A percentile compares a stretch with the other conserved stretches of the same genome.
phyloP scores from a whole-genome alignment of 805 yeast genomes.

The Cyberlindnera misumaiensis region DNA sequence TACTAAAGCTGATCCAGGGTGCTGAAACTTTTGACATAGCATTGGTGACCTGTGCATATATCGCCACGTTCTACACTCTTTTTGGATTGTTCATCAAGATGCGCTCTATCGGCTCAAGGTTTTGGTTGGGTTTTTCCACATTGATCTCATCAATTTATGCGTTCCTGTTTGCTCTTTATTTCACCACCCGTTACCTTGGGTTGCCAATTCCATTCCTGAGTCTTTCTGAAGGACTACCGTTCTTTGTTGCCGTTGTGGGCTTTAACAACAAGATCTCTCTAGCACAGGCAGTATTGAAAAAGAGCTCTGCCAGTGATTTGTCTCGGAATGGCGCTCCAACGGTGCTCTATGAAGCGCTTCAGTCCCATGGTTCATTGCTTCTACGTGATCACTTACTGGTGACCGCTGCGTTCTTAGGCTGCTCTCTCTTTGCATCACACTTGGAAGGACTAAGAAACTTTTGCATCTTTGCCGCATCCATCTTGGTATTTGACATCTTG shows the following conservation, averaged over 20 bases:
- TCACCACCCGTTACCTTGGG: constrained; percentile 49
- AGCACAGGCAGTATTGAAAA: constrained; percentile 50
- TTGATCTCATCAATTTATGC: constrained; percentile 76
- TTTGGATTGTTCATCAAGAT: constrained; percentile 68
- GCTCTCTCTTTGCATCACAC: constrained; percentile 56
- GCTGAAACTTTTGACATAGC: constrained; percentile 85
- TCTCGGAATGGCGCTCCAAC: constrained; percentile 28
- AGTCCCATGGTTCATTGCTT: constrained; percentile 29
- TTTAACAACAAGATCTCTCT: constrained; percentile 78
- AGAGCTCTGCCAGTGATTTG: constrained; percentile 21
- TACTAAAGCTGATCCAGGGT: constrained; percentile 44
- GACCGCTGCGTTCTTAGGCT: constrained; percentile 60
- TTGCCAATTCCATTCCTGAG: constrained; percentile 63
- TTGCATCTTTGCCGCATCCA: constrained; percentile 65
- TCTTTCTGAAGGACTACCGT: constrained; percentile 87
- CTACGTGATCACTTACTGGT: constrained; percentile 74
- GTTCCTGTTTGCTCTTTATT: constrained; percentile 68
- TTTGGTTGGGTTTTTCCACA: constrained; percentile 81
- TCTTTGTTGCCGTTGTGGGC: constrained; percentile 86
- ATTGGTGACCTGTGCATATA: constrained; percentile 71
- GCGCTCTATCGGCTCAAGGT: constrained; percentile 71
- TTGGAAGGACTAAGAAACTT: constrained; percentile 75
- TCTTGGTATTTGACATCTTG: constrained; percentile 63
- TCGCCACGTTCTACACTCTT: constrained; percentile 84
- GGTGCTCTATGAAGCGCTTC: constrained; percentile 29